Evolutionary conservation across 257 asterid genomes (phyloP).

Genomic region (Penstemon davidsonii): DNA sequence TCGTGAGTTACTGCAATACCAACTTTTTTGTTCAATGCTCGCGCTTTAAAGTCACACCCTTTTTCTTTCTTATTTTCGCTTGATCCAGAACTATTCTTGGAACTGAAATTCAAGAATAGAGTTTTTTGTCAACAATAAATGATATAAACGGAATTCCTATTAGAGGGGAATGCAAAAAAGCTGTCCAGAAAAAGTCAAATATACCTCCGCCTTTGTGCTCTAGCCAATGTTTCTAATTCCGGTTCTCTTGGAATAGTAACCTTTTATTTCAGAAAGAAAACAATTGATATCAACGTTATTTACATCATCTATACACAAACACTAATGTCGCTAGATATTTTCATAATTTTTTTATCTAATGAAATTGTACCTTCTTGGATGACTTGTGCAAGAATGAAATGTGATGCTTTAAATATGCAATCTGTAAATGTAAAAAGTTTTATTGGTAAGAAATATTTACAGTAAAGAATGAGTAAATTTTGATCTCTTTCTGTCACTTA

Average conservation of each 20-base stretch:
- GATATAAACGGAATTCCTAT: constrained; percentile 1
- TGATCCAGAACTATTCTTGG: constrained; percentile 52
- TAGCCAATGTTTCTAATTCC: constrained; percentile 59
- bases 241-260: constrained; percentile 83
- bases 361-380: constrained; percentile 52
- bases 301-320: not conserved
- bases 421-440: constrained; percentile 38
- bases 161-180: not conserved
- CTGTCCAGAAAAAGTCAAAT: not conserved
- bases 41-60: constrained; percentile 36
- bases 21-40: constrained; percentile 61
- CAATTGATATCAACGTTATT: not conserved
- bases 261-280: constrained; percentile 35
- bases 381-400: constrained; percentile 58
- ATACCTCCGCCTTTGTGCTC: constrained; percentile 78
- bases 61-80: constrained; percentile 43
- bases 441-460: not conserved
- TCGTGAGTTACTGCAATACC: constrained; percentile 29
- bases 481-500: not conserved
- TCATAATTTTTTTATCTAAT: not conserved
- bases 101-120: constrained; percentile 40
- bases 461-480: not conserved
- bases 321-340: not conserved
- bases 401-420: constrained; percentile 69
- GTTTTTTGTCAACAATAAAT: not conserved